Base-by-base conservation (phyloP, 768 basidiomycete species). In the Crassisporium funariophilum region DNA sequence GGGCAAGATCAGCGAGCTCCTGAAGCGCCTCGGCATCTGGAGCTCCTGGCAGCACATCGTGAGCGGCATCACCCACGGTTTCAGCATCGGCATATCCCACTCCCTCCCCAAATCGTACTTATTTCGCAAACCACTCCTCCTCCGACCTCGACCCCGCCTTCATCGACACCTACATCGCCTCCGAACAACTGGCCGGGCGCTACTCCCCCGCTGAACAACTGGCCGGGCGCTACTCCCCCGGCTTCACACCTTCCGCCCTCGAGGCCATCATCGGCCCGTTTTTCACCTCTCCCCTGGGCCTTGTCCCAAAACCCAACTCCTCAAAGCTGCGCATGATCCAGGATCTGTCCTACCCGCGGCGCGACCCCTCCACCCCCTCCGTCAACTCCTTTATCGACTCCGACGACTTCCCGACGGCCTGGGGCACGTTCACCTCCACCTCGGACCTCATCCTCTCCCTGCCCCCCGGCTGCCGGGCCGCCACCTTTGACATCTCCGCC, bases 241-340 rank as follows among this genome's bases (percentile, higher is more conserved):
- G 61, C 1, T 74, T 61, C 51, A 43, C 49, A 0, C 66, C 59
- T n/a, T 44, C 35, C 6, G 41, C 50, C 1, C 50, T 69, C 1
- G 62, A 72, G 35, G 13, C 41, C 0, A 8, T 68, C 1, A 75
- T 77, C 29, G 73, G 76, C 3, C 66, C 64, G 0, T 78, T 78
- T 37, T 46, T 46, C 0, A 67, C 73, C 0, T 69, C 72, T 0
- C 77, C 75, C 0, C 53, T 78, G 0, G 68, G 67, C 0, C 57
- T 74, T 0, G 66, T 76, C 0, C 69, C 68, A 0, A 78, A 77
- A 41, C 61, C 46, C 0, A 45, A 56, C 20, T 58, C 62, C 1
- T 35, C 39, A 2, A 56, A 56, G 27, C 41, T 57, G 10, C 45
- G 52, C 5, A 47, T 66, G 34, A 59, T 66, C 3, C 62, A 66